Base-by-base conservation (phyloP, 2,329 filamentous ascomycete genomes). In the Hymenoscyphus albidus region DNA sequence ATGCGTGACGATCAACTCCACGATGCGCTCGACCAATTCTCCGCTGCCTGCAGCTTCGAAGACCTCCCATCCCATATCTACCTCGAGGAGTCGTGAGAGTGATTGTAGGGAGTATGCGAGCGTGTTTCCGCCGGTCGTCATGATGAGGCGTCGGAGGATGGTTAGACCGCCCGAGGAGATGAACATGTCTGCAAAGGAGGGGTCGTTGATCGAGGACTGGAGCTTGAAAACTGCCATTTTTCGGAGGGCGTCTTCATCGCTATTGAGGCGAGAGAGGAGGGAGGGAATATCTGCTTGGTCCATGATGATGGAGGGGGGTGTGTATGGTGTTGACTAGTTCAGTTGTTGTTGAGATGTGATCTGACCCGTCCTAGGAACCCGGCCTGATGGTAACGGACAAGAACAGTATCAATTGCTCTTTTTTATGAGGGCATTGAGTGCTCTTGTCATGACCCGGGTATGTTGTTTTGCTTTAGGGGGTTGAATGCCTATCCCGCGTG, bases 211-310 rank as follows among this genome's bases (percentile, higher is more conserved):
- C 68, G 92, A 93, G 69, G 86, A 89, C 79, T 99, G 95, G 70
- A 99, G 87, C 80, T 97, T 97, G 85, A 99, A 99, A 67, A 96
- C 95, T 66, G 95, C 95, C 92, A 98, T 97, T 79, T 99, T 99
- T 74, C 93, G 92, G 71, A 92, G 89, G 64, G 92, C 93, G 82
- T 99, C 95, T 79, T 97, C 86, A 71, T 88, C 85, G 78, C 86
- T 88, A 51, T 84, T 81, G 67, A 89, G 80, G 70, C 86, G 85
- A 79, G 84, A 80, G 71, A 89, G 80, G 70, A 89, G 82, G 76
- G 84, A 83, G 59, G 86, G 86, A 70, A 89, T 86, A 71, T 88
- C 86, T 72, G 84, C 85, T 78, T 88, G 86, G 74, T 89, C 86
- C 86, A 89, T 86, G 68, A 68, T 73, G 18, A 57, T 38, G 16